These are phyloP conservation scores for Reutealis trisperma DNA, from an alignment of 345 rosid genomes.

Conservation along the genomic window DNA sequence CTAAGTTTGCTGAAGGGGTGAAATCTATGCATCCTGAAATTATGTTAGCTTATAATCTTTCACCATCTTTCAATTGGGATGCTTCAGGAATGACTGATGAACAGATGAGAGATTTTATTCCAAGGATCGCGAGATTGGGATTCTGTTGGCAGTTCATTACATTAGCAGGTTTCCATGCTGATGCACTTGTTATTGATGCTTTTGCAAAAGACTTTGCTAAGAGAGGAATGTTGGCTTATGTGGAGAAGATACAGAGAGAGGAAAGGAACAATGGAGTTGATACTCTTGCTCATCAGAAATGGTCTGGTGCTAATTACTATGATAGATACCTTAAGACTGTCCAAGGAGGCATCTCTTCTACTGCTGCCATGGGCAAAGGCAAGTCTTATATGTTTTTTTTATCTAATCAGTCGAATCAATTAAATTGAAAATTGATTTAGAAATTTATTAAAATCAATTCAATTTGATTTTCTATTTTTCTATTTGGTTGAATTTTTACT, in stretches of 20 bases:
- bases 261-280: conserved; percentile 92
- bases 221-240: conserved; percentile 95
- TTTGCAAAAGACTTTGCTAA: conserved; percentile 77
- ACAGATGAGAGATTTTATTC: conserved; percentile 88
- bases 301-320: conserved; percentile 96
- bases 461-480: too few species aligned
- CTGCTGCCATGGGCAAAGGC: conserved; percentile 99
- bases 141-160: conserved; percentile 98
- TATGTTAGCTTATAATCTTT: conserved; percentile 93
- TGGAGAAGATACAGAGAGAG: conserved; percentile 96
- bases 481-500: too few species aligned
- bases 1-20: conserved; percentile 70
- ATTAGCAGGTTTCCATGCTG: conserved; percentile 89
- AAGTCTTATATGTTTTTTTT: conserved; percentile 8
- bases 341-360: conserved; percentile 95
- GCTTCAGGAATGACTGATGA: conserved; percentile 86
- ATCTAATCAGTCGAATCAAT: too few species aligned
- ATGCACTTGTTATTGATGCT: conserved; percentile 78
- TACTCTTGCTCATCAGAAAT: conserved; percentile 95
- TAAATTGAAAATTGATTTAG: too few species aligned
- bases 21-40: conserved; percentile 63
- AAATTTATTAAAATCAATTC: too few species aligned
- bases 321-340: conserved; percentile 84
- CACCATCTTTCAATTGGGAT: conserved; percentile 97
- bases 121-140: conserved; percentile 73